A percentile compares a stretch with the other conserved stretches of the same genome.
Evolutionary conservation across 768 basidiomycete species (phyloP).

Genomic region (Phylloporus arenicola): DNA sequence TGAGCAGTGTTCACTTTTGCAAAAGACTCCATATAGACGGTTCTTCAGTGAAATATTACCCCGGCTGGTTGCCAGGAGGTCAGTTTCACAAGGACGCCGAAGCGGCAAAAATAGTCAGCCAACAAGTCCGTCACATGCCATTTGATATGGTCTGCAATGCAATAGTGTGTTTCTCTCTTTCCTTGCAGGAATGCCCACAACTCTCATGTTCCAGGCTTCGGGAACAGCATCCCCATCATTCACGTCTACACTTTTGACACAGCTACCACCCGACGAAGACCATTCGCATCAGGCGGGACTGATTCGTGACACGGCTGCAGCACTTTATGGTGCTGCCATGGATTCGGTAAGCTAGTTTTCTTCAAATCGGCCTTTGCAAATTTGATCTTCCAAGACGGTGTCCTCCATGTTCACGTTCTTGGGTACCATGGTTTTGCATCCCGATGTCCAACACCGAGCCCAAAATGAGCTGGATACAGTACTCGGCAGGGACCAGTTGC

Average conservation of each 20-base stretch:
- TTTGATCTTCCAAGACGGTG: constrained; percentile 1
- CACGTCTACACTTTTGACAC: constrained; percentile 7
- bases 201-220: not conserved
- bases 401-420: constrained; percentile 7
- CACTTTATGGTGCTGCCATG: constrained; percentile 8
- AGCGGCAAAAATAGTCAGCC: constrained; percentile 1
- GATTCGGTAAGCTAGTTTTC: constrained; percentile 3
- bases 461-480: constrained; percentile 10
- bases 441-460: constrained; percentile 11
- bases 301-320: constrained; percentile 11
- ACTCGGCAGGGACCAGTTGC: constrained; percentile 6
- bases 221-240: constrained; percentile 9
- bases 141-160: constrained; percentile 7
- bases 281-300: constrained; percentile 2
- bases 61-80: constrained; percentile 13
- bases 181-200: too few relatives aligned
- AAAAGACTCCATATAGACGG: not conserved
- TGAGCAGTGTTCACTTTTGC: not conserved
- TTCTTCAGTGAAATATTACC: constrained; percentile 9
- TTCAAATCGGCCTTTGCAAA: not conserved
- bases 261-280: constrained; percentile 8
- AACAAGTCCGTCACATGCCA: constrained; percentile 1
- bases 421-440: constrained; percentile 10
- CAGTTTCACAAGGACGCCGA: constrained; percentile 6
- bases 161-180: not conserved